Conservation (phyloP, 495 filamentous ascomycete species). For the Hypoxylon perforatum region DNA sequence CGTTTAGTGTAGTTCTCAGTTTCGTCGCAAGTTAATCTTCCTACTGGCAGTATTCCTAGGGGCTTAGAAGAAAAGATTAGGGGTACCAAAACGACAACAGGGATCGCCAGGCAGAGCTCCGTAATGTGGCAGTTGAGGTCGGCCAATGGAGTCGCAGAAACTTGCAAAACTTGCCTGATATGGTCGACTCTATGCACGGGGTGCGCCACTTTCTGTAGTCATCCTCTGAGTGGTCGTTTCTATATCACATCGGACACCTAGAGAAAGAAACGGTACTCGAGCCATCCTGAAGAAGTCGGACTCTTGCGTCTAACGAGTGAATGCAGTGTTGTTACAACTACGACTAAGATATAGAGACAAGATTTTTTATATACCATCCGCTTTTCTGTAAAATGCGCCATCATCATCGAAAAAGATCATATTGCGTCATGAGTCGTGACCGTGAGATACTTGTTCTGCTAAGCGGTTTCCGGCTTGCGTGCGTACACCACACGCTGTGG, state of each 20-base stretch:
- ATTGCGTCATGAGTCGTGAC: constrained; percentile 16
- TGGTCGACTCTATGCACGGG: too few relatives aligned
- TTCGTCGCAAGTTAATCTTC: not conserved
- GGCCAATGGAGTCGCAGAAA: constrained; percentile 18
- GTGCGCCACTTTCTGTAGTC: too few relatives aligned
- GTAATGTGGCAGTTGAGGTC: not conserved
- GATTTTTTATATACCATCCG: constrained; percentile 8
- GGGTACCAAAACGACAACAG: not conserved
- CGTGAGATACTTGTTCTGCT: not conserved
- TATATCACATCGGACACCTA: too few relatives aligned
- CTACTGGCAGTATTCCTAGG: not conserved
- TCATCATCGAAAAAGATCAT: not conserved
- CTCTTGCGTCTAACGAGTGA: constrained; percentile 3
- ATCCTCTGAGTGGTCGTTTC: too few relatives aligned
- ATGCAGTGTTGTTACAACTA: constrained; percentile 4
- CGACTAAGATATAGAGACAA: not conserved
- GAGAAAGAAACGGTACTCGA: too few relatives aligned
- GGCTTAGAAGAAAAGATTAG: too few relatives aligned
- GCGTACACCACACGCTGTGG: constrained; percentile 44
- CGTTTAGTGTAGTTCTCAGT: not conserved
- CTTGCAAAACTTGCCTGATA: constrained; percentile 18
- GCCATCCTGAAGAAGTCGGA: not conserved
- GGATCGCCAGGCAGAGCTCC: not conserved
- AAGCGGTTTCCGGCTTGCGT: constrained; percentile 44
- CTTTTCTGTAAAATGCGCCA: constrained; percentile 6